These are phyloP conservation scores for Trichoderma simmonsii DNA, from an alignment of 2,329 filamentous ascomycete genomes.

Conservation along the genomic window DNA sequence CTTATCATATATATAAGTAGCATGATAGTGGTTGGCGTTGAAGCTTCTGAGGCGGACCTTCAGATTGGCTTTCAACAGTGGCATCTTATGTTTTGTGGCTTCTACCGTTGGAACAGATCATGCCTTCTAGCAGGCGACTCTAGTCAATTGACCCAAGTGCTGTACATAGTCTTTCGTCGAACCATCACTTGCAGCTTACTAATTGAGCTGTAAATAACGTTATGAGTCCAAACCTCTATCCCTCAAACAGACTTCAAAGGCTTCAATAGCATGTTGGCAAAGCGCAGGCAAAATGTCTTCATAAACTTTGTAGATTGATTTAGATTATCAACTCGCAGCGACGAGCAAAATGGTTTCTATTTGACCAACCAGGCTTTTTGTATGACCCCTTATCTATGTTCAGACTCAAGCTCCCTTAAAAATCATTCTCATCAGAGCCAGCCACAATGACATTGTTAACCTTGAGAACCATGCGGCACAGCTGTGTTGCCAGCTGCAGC, in stretches of 20 bases:
- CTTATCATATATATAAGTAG: background rate
- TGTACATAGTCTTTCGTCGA: background rate
- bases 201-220: background rate
- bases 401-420: slow-evolving; percentile 47
- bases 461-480: slow-evolving; percentile 98
- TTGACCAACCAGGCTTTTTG: slow-evolving; percentile 26
- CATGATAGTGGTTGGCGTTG: background rate
- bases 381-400: slow-evolving; percentile 26
- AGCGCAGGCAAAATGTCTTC: background rate
- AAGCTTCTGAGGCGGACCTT: background rate
- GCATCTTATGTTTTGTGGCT: background rate
- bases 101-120: background rate
- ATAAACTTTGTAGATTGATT: slow-evolving; percentile 5
- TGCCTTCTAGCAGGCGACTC: background rate
- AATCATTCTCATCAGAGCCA: slow-evolving; percentile 83
- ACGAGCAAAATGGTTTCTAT: slow-evolving; percentile 20
- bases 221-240: background rate
- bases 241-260: background rate
- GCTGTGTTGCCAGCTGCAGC: slow-evolving; percentile 89
- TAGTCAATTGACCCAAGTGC: background rate
- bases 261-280: background rate
- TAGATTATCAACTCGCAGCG: slow-evolving; percentile 8
- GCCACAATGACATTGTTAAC: slow-evolving; percentile 95
- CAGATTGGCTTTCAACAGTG: background rate
- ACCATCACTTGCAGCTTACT: background rate